Percentiles rank a stretch among this genome's conserved stretches.
Evolutionary conservation across 331 rosid genomes (phyloP).

Genomic region (Quercus lobata): DNA sequence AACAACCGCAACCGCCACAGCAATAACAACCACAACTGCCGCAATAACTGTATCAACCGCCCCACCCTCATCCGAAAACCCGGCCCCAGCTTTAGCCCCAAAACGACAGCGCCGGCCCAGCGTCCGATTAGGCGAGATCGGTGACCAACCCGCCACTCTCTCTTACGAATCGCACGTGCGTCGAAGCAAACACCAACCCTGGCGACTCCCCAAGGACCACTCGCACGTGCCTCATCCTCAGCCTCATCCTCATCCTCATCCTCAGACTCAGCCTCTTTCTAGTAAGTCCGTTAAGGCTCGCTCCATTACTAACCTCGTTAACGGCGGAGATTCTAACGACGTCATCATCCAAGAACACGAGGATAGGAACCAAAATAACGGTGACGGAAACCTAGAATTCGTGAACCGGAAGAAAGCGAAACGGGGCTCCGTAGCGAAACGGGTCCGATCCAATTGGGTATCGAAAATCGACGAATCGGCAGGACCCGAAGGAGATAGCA

Average conservation of each 20-base stretch:
- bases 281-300: conserved; percentile 46
- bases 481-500: conserved; percentile 14
- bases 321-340: conserved; percentile 36
- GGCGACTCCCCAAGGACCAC: conserved; percentile 41
- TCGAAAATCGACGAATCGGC: conserved; percentile 20
- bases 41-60: too few species aligned
- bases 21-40: too few species aligned
- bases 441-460: conserved; percentile 43
- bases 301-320: conserved; percentile 36
- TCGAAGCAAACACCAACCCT: conserved; percentile 32
- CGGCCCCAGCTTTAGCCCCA: too few species aligned
- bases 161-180: conserved; percentile 41
- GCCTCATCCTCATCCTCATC: not conserved
- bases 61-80: too few species aligned
- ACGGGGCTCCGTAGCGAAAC: conserved; percentile 44
- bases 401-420: conserved; percentile 41
- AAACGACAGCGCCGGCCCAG: conserved; percentile 77
- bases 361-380: conserved; percentile 22
- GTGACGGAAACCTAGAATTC: conserved; percentile 27
- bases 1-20: too few species aligned
- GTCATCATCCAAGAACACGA: conserved; percentile 5
- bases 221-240: not conserved
- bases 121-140: conserved; percentile 73
- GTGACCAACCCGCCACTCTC: conserved; percentile 40
- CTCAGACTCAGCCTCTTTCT: conserved; percentile 17